A percentile compares a stretch with the other conserved stretches of the same genome.
These are phyloP conservation scores for Phaeosphaeriaceae sp. DNA, from an alignment of 2,329 filamentous ascomycete genomes.

Conservation along the genomic window DNA sequence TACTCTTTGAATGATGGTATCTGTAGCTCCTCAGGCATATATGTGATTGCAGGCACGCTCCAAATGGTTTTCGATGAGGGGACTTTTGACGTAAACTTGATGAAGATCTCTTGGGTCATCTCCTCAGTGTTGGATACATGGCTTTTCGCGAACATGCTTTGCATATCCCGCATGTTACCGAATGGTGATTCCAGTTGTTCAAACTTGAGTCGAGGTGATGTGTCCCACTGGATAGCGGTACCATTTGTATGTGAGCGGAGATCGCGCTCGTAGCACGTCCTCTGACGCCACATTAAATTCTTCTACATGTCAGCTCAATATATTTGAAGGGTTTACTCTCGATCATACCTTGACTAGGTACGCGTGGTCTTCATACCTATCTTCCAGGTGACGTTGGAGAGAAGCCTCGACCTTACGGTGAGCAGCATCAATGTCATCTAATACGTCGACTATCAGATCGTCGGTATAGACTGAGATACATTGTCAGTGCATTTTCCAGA, in stretches of 20 bases:
- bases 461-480: neutral
- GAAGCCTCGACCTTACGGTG: constrained; percentile 16
- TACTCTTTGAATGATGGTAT: constrained; percentile 52
- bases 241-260: constrained; percentile 11
- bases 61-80: constrained; percentile 9
- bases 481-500: neutral
- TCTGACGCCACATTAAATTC: constrained; percentile 25
- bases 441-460: neutral
- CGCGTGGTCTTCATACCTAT: constrained; percentile 24
- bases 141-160: constrained; percentile 13
- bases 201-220: constrained; percentile 12
- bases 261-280: constrained; percentile 28
- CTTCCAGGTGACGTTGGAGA: constrained; percentile 18
- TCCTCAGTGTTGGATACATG: constrained; percentile 2
- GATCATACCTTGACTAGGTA: constrained; percentile 13
- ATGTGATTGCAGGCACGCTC: constrained; percentile 20
- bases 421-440: constrained; percentile 11
- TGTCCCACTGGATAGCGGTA: neutral
- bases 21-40: constrained; percentile 18
- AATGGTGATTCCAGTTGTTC: constrained; percentile 34
- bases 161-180: constrained; percentile 22
- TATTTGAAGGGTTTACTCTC: neutral
- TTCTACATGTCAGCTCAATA: constrained; percentile 1
- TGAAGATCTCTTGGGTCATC: constrained; percentile 26
- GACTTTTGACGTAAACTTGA: constrained; percentile 16